A percentile compares a stretch with the other conserved stretches of the same genome.
Conservation (phyloP, 2,329 filamentous ascomycete species). For the Ophiocordyceps polyrhachis-furcata region DNA sequence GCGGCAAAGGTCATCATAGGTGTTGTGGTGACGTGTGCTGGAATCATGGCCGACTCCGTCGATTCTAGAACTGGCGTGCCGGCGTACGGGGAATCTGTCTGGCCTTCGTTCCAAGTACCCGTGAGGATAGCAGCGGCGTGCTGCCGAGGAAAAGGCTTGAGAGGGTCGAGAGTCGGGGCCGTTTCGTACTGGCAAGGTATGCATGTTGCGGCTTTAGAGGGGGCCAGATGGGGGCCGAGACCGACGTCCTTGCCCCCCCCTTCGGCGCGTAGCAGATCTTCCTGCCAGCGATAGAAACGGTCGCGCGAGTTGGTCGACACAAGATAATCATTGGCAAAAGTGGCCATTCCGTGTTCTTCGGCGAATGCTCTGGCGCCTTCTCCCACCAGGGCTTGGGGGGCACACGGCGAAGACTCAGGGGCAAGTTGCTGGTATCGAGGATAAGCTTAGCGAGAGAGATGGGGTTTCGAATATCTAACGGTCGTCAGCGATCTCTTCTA, state of each 20-base stretch:
- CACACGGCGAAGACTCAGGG: constrained; percentile 70
- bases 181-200: constrained; percentile 16
- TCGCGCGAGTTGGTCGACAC: constrained; percentile 66
- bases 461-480: constrained; percentile 72
- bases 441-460: constrained; percentile 73
- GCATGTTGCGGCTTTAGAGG: constrained; percentile 5
- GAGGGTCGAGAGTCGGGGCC: constrained; percentile 9
- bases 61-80: constrained; percentile 10
- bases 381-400: constrained; percentile 85
- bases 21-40: constrained; percentile 1
- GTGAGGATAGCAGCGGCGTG: constrained; percentile 35
- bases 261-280: constrained; percentile 49
- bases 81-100: constrained; percentile 35
- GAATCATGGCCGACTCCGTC: constrained; percentile 5
- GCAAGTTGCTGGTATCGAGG: constrained; percentile 55
- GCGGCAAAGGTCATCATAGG: constrained; percentile 1
- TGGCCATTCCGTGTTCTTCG: constrained; percentile 52
- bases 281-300: constrained; percentile 61
- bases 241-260: constrained; percentile 17
- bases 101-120: constrained; percentile 44
- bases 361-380: constrained; percentile 79
- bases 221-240: constrained; percentile 3
- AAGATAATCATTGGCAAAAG: constrained; percentile 56
- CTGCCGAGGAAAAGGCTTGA: constrained; percentile 17
- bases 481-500: not conserved